A percentile compares a stretch with the other conserved stretches of the same genome.
These are phyloP conservation scores for Sarcodon aspratus DNA, from an alignment of 768 basidiomycete genomes.

Conservation along the genomic window DNA sequence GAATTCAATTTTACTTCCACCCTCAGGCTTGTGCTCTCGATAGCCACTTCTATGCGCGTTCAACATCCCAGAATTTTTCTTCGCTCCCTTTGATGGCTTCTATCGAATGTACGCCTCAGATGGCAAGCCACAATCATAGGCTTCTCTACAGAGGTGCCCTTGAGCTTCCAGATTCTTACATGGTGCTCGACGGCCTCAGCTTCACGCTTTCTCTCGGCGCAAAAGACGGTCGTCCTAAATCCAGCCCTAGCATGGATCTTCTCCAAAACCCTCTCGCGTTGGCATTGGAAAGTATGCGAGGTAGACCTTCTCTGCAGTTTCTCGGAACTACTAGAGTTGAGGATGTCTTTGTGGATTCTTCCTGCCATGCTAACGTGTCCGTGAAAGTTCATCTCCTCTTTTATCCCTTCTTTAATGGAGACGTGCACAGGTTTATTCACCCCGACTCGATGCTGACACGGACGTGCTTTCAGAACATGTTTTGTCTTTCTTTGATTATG, in stretches of 20 bases:
- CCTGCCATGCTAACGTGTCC: slow-evolving; percentile 37
- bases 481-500: slow-evolving; percentile 39
- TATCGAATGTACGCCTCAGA: no score
- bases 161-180: slow-evolving; percentile 60
- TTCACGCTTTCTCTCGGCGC: slow-evolving; percentile 41
- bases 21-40: no score
- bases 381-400: slow-evolving; percentile 19
- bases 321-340: slow-evolving; percentile 39
- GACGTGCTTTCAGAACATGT: slow-evolving; percentile 60
- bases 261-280: slow-evolving; percentile 61
- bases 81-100: no score
- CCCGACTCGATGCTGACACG: slow-evolving; percentile 47
- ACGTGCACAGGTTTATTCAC: slow-evolving; percentile 49
- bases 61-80: no score
- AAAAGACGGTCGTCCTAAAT: neutral
- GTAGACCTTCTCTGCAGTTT: slow-evolving; percentile 50
- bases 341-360: slow-evolving; percentile 50
- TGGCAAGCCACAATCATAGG: slow-evolving; percentile 23
- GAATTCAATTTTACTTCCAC: no score
- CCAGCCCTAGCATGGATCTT: slow-evolving; percentile 16
- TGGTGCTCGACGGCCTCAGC: slow-evolving; percentile 63
- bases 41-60: no score
- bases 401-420: slow-evolving; percentile 7
- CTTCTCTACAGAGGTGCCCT: slow-evolving; percentile 69
- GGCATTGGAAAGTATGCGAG: slow-evolving; percentile 73